A percentile compares a stretch with the other conserved stretches of the same genome.
Evolutionary conservation across 1,284 basidiomycete species (phyloP).

Genomic region (Serendipita sp.): DNA sequence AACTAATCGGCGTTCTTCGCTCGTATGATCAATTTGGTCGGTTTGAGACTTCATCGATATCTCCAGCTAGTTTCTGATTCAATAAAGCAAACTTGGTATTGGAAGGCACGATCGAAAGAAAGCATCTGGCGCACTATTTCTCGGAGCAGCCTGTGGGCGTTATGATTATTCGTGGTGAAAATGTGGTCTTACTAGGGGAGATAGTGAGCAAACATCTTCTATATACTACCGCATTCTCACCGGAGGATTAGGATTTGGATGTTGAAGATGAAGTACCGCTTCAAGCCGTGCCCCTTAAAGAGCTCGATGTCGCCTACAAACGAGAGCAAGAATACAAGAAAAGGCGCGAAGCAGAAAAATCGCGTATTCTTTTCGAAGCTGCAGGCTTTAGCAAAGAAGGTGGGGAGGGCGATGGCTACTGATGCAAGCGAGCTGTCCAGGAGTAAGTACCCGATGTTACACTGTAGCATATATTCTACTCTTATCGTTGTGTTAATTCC

Average conservation of each 20-base stretch:
- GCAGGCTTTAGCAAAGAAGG: constrained; percentile 79
- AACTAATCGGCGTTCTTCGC: constrained; percentile 87
- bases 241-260: constrained; percentile 64
- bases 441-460: neutral
- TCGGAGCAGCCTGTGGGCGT: constrained; percentile 79
- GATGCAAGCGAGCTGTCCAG: constrained; percentile 16
- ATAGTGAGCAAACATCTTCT: constrained; percentile 46
- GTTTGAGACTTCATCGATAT: constrained; percentile 20
- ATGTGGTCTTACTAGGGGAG: constrained; percentile 94
- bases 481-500: neutral
- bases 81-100: constrained; percentile 84
- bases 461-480: neutral
- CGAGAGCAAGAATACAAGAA: constrained; percentile 57
- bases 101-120: constrained; percentile 78
- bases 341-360: constrained; percentile 53
- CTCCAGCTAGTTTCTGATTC: neutral
- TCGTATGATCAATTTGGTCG: constrained; percentile 98
- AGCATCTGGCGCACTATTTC: constrained; percentile 67
- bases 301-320: constrained; percentile 58
- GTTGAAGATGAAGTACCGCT: constrained; percentile 79
- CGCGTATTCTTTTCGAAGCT: constrained; percentile 60
- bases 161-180: constrained; percentile 93
- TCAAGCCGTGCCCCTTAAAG: constrained; percentile 53
- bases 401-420: constrained; percentile 84
- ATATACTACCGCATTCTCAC: neutral